phyloP scores from a whole-genome alignment of 1,139 yeast species.

The Diutina neorugosa region DNA sequence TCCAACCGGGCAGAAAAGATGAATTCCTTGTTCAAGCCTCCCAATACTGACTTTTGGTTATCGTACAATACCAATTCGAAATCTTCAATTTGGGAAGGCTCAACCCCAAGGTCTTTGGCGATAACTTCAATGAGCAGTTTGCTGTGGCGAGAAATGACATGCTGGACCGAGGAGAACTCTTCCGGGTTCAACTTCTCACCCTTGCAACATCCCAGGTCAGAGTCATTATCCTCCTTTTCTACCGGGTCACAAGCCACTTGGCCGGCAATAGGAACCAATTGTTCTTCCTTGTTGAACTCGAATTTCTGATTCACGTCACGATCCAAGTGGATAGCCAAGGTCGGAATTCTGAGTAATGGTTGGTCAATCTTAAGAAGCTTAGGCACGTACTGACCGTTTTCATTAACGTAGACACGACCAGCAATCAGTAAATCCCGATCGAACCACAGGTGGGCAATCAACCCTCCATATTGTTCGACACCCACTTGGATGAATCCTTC shows the following conservation, averaged over 20 bases:
- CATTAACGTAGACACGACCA: slow-evolving; percentile 68
- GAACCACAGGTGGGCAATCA: slow-evolving; percentile 86
- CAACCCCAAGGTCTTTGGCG: slow-evolving; percentile 49
- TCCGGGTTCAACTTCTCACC: slow-evolving; percentile 36
- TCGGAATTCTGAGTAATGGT: slow-evolving; percentile 85
- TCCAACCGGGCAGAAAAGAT: slow-evolving; percentile 90
- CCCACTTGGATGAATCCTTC: slow-evolving; percentile 87
- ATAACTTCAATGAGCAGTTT: slow-evolving; percentile 54
- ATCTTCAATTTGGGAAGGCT: slow-evolving; percentile 54
- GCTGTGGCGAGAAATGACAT: slow-evolving; percentile 66
- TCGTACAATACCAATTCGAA: slow-evolving; percentile 85
- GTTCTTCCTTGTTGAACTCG: slow-evolving; percentile 83
- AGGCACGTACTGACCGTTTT: slow-evolving; percentile 40
- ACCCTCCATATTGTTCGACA: slow-evolving; percentile 92
- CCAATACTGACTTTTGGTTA: slow-evolving; percentile 69
- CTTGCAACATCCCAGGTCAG: slow-evolving; percentile 25
- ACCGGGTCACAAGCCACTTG: slow-evolving; percentile 31
- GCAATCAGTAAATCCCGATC: slow-evolving; percentile 89
- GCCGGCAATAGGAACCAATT: slow-evolving; percentile 80
- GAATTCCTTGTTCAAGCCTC: slow-evolving; percentile 85
- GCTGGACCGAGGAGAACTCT: slow-evolving; percentile 54
- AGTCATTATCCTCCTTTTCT: slow-evolving; percentile 9
- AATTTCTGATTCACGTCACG: slow-evolving; percentile 67
- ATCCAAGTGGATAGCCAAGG: slow-evolving; percentile 86
- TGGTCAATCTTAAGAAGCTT: slow-evolving; percentile 66